phyloP scores from a whole-genome alignment of 768 basidiomycete genomes.

The Hirschioporus abietinus region DNA sequence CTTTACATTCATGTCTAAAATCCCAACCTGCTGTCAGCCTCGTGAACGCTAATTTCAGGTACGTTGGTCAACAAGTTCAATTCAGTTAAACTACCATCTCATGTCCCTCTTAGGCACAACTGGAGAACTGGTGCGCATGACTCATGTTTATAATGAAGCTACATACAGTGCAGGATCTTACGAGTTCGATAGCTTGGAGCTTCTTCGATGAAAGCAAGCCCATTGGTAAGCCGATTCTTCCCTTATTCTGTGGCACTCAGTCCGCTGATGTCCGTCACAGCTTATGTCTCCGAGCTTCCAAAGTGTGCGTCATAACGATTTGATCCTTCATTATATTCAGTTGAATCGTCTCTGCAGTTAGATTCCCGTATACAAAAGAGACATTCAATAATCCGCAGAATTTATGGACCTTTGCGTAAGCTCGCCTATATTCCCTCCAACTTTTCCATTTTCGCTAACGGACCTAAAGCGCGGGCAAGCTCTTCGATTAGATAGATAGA shows the following conservation, averaged over 20 bases:
- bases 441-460: background rate
- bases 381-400: constrained; percentile 63
- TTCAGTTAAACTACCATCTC: background rate
- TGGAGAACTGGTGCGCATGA: constrained; percentile 43
- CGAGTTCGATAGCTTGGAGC: constrained; percentile 30
- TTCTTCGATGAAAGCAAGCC: constrained; percentile 34
- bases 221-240: constrained; percentile 18
- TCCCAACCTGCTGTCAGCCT: constrained; percentile 15
- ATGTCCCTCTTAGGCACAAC: constrained; percentile 32
- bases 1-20: constrained; percentile 17
- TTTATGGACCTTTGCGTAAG: constrained; percentile 51
- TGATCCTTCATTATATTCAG: no score
- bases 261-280: constrained; percentile 12
- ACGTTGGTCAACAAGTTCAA: constrained; percentile 23
- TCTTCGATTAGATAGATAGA: background rate
- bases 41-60: constrained; percentile 39
- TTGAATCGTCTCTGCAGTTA: constrained; percentile 29
- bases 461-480: background rate
- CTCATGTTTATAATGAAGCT: background rate
- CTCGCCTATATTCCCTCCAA: background rate
- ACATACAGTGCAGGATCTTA: background rate
- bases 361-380: constrained; percentile 55
- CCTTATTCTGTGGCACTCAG: background rate
- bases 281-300: constrained; percentile 27
- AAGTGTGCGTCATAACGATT: constrained; percentile 16